Conservation (phyloP, 208 protist species). For the Sergeia podlipaevii region DNA sequence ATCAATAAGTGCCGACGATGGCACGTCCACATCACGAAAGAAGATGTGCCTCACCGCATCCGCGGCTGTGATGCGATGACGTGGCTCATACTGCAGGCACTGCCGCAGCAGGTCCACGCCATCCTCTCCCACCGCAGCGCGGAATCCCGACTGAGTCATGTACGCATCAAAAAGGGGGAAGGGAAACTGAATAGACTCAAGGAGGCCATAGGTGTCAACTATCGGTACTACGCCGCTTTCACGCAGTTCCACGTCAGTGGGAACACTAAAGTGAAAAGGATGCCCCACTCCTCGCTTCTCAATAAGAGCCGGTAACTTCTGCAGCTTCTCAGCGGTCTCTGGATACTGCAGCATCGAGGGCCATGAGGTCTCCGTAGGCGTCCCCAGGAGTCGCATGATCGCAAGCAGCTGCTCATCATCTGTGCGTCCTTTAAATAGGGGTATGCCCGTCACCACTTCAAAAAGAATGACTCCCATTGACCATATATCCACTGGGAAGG, state of each 20-base stretch:
- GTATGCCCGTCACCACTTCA: constrained; percentile 86
- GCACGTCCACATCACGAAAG: constrained; percentile 25
- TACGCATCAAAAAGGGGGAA: constrained; percentile 42
- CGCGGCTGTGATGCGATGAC: constrained; percentile 47
- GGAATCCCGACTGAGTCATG: constrained; percentile 43
- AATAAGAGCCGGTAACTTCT: constrained; percentile 18
- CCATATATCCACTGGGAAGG: constrained; percentile 91
- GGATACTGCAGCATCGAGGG: constrained; percentile 82
- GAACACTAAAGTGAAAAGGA: background rate
- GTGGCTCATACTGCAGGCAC: constrained; percentile 71
- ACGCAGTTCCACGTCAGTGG: background rate
- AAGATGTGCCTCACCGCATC: constrained; percentile 71
- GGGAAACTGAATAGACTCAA: constrained; percentile 46
- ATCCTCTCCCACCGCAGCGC: constrained; percentile 27
- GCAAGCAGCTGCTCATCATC: constrained; percentile 90
- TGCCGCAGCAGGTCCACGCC: constrained; percentile 62
- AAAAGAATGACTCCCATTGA: constrained; percentile 94
- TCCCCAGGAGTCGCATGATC: constrained; percentile 91
- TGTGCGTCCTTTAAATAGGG: constrained; percentile 77
- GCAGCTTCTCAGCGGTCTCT: constrained; percentile 26
- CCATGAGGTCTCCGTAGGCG: constrained; percentile 94
- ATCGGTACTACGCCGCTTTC: constrained; percentile 13
- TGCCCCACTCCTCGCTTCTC: background rate
- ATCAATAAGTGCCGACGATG: constrained; percentile 27
- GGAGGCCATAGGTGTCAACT: constrained; percentile 40